phyloP scores from a whole-genome alignment of 2,329 filamentous ascomycete species.

The Colletotrichum trifolii region DNA sequence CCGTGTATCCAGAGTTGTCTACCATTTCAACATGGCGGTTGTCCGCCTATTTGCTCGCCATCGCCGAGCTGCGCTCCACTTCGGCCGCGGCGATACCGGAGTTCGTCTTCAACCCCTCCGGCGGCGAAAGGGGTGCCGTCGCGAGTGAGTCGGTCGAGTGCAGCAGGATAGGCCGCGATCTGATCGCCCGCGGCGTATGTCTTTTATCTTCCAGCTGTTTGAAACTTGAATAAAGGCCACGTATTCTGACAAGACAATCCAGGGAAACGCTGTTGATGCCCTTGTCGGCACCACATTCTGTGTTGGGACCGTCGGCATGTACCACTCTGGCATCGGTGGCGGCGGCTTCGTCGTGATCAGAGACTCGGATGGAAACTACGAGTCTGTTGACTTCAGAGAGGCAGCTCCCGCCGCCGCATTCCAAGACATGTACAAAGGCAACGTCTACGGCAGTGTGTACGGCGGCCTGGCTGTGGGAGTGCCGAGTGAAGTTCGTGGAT shows the following conservation, averaged over 20 bases:
- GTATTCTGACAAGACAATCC: not conserved
- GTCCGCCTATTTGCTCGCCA: constrained; percentile 15
- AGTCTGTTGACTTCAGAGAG: constrained; percentile 91
- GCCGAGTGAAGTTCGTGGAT: constrained; percentile 80
- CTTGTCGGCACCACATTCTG: constrained; percentile 80
- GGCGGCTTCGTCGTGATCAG: constrained; percentile 91
- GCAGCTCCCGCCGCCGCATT: constrained; percentile 84
- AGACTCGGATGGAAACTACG: constrained; percentile 77
- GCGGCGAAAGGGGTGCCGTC: constrained; percentile 67
- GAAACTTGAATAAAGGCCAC: not conserved
- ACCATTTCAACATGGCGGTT: constrained; percentile 9
- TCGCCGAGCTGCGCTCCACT: constrained; percentile 5
- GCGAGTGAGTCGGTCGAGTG: constrained; percentile 77
- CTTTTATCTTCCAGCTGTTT: too few species aligned
- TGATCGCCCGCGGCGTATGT: constrained; percentile 65
- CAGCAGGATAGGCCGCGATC: constrained; percentile 73
- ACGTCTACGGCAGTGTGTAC: constrained; percentile 72
- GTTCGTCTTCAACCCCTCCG: constrained; percentile 38
- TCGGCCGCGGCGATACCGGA: constrained; percentile 31
- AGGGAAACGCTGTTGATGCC: constrained; percentile 83
- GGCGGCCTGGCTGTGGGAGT: constrained; percentile 80
- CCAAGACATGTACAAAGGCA: constrained; percentile 85
- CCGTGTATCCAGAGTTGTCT: not conserved
- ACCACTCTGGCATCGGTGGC: constrained; percentile 86
- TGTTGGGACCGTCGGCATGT: constrained; percentile 80